phyloP scores from a whole-genome alignment of 495 filamentous ascomycete genomes.

The Penicillium parvum region DNA sequence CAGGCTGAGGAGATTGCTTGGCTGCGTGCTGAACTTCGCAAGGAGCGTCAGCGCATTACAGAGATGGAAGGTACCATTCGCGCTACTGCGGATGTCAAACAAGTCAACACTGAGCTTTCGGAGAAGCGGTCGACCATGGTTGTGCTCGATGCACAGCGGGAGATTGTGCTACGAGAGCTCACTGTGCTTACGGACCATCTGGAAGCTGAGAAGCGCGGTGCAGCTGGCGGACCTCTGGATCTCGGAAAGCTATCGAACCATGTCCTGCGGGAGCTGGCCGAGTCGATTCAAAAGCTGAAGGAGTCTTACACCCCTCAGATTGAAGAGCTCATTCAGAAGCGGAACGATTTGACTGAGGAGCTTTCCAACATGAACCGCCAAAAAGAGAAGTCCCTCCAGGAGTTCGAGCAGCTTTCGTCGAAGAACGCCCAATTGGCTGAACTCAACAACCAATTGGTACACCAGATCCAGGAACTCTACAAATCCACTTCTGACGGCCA shows the following conservation, averaged over 20 bases:
- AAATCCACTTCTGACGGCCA: conserved; percentile 66
- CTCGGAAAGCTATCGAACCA: conserved; percentile 74
- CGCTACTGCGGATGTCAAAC: conserved; percentile 73
- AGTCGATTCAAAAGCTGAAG: conserved; percentile 81
- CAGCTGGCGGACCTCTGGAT: conserved; percentile 60
- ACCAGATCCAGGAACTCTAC: conserved; percentile 90
- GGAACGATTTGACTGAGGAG: conserved; percentile 78
- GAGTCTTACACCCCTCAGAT: conserved; percentile 71
- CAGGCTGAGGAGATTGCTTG: conserved; percentile 68
- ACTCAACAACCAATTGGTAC: conserved; percentile 89
- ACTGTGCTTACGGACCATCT: conserved; percentile 79
- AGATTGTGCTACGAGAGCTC: conserved; percentile 90
- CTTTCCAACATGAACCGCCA: conserved; percentile 69
- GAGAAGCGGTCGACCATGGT: conserved; percentile 97
- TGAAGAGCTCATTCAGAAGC: conserved; percentile 77
- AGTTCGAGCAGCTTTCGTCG: conserved; percentile 87
- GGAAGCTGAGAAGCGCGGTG: conserved; percentile 60
- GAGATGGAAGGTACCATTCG: conserved; percentile 74
- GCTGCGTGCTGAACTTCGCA: conserved; percentile 72
- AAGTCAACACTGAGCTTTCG: conserved; percentile 76
- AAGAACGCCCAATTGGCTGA: conserved; percentile 94
- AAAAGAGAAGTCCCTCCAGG: conserved; percentile 87
- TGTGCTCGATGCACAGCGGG: conserved; percentile 88
- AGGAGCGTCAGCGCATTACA: conserved; percentile 72
- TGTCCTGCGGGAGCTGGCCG: conserved; percentile 82